Base-by-base conservation (phyloP, 1,284 basidiomycete genomes). In the Cryptococcus amylolentus region DNA sequence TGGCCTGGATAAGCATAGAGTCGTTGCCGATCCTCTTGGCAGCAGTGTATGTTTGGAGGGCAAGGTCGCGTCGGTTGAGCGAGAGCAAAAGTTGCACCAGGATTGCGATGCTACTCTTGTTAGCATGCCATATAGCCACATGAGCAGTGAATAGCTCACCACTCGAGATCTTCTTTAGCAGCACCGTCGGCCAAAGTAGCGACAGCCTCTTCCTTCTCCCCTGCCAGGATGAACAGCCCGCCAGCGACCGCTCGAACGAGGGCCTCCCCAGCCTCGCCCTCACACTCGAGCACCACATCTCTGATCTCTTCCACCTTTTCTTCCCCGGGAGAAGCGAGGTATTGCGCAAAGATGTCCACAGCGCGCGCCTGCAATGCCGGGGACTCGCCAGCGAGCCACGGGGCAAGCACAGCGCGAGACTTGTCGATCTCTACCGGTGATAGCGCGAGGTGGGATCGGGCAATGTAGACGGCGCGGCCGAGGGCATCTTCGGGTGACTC, bases 21-120 rank as follows among this genome's bases (percentile, higher is more conserved):
- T 96, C 93, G 71, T 92, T 91, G 3, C 89, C 89, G 82, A 87
- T 89, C 53, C 82, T 82, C 76, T 92, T 89, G 13, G 89, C 88
- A 16, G 84, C 81, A 45, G 87, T 85, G 71, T 90, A 88, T 65
- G 89, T 86, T 70, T 86, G 87, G 75, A 86, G 86, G n/a, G 92
- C 92, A 41, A 92, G 83, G 77, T 91, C 90, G 31, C 86, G 80
- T 40, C 92, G 84, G 73, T 88, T 84, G 62, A 94, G 88, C 12
- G 88, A 87, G 31, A 96, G 84, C 69, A 91, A 88, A 43, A 93
- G 84, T 70, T 94, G 90, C 16, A 89, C 84, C 47, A 88, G 84
- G 45, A 91, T 78, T 6, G 89, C 87, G 42, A 89, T 85, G 53
- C 91, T 94, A 23, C n/a, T 39, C n/a, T 13, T 7, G 9, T 27